These are phyloP conservation scores for Macrolepiota albuminosa DNA, from an alignment of 768 basidiomycete genomes.

Conservation along the genomic window DNA sequence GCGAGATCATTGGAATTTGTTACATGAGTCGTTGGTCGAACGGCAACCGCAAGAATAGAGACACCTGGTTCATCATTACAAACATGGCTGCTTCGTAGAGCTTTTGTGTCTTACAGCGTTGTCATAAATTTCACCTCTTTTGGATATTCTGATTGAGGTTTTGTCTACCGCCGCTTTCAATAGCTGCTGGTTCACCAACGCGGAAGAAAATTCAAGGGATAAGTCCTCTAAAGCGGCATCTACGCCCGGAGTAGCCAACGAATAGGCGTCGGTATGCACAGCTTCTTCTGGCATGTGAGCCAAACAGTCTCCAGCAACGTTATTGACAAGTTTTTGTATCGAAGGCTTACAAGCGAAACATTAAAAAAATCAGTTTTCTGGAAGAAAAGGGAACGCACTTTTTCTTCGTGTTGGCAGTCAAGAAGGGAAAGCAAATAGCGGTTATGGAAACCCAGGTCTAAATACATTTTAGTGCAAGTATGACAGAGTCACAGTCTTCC, in stretches of 20 bases:
- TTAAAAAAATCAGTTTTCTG: background rate
- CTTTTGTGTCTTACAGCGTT: conserved; percentile 37
- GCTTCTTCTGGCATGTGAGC: conserved; percentile 59
- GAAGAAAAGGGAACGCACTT: conserved; percentile 39
- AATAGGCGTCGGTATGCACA: conserved; percentile 58
- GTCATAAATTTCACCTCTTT: conserved; percentile 41
- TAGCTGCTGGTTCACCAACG: conserved; percentile 37
- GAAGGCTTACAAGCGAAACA: conserved; percentile 47
- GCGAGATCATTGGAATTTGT: conserved; percentile 21
- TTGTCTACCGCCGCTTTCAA: conserved; percentile 40
- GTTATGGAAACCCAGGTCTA: conserved; percentile 54
- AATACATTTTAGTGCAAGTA: conserved; percentile 6
- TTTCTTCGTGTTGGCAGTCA: conserved; percentile 82
- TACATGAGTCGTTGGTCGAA: conserved; percentile 67
- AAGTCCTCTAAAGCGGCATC: conserved; percentile 45
- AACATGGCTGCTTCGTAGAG: conserved; percentile 8
- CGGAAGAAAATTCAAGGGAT: conserved; percentile 42
- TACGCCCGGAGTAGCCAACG: conserved; percentile 42
- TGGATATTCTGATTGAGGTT: conserved; percentile 33
- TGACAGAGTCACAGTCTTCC: conserved; percentile 15
- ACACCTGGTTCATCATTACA: conserved; percentile 36
- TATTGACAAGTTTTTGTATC: conserved; percentile 65
- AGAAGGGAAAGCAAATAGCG: conserved; percentile 60
- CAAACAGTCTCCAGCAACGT: conserved; percentile 58
- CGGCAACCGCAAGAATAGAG: conserved; percentile 56